Evolutionary conservation across 257 asterid species (phyloP).

Genomic region (Anisodus tanguticus): DNA sequence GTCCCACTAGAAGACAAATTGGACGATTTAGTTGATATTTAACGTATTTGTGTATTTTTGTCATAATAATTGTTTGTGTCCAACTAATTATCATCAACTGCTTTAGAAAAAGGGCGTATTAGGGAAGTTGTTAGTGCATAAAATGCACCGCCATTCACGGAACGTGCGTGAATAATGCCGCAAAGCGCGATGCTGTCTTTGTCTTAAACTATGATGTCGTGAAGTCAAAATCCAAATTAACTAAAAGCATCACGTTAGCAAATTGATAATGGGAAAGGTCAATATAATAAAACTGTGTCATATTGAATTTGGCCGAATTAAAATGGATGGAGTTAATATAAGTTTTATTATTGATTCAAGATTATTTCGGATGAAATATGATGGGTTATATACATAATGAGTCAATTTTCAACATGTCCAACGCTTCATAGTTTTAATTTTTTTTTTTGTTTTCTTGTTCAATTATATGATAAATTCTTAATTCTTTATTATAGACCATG

Average conservation of each 20-base stretch:
- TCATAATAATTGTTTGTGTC: neutral
- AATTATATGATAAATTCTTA: no score
- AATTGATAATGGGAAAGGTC: neutral
- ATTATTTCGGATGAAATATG: no score
- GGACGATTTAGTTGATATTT: neutral
- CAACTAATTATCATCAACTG: neutral
- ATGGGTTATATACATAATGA: no score
- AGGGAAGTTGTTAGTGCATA: neutral
- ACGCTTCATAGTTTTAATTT: no score
- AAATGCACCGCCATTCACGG: constrained; percentile 39
- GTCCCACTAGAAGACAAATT: constrained; percentile 12
- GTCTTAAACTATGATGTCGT: neutral
- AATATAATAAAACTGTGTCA: no score
- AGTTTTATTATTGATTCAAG: no score
- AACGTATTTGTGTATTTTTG: neutral
- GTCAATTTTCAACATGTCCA: no score
- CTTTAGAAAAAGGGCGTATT: neutral
- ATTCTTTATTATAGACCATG: no score
- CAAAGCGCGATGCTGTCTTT: neutral
- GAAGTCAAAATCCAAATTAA: neutral
- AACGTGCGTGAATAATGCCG: constrained; percentile 7
- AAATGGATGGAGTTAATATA: no score
- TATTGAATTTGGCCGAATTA: no score
- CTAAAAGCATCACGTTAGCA: neutral
- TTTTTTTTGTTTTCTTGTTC: no score